Conservation (phyloP, 2,329 filamentous ascomycete genomes). For the Aspergillus pseudoglaucus region DNA sequence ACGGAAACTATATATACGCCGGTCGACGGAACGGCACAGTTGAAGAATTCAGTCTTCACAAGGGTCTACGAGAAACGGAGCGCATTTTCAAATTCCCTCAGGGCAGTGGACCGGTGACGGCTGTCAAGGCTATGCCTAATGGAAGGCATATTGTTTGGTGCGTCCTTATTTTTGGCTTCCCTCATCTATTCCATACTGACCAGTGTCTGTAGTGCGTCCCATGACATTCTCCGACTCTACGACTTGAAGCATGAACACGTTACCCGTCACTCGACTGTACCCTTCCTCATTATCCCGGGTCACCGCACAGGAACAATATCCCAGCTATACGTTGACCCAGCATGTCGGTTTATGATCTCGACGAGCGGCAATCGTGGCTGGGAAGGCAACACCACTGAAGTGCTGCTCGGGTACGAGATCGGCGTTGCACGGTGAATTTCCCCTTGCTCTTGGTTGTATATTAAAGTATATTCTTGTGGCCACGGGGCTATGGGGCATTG, state of each 20-base stretch:
- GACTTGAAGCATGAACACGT: constrained; percentile 65
- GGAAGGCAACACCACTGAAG: constrained; percentile 87
- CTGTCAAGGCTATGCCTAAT: constrained; percentile 85
- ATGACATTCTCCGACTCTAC: constrained; percentile 90
- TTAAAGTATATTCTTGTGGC: neutral
- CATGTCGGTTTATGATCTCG: constrained; percentile 84
- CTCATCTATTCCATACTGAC: constrained; percentile 1
- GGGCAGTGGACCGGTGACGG: constrained; percentile 83
- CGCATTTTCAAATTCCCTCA: constrained; percentile 80
- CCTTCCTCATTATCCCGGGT: constrained; percentile 93
- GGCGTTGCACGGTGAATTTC: constrained; percentile 34
- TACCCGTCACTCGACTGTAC: constrained; percentile 70
- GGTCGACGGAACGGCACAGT: constrained; percentile 87
- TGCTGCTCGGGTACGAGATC: constrained; percentile 92
- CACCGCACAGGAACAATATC: constrained; percentile 84
- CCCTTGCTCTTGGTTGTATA: neutral
- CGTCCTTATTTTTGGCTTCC: constrained; percentile 20
- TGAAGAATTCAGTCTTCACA: constrained; percentile 86
- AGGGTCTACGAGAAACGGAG: constrained; percentile 66
- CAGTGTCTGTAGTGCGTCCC: constrained; percentile 60
- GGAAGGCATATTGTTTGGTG: constrained; percentile 84
- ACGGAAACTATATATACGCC: constrained; percentile 92
- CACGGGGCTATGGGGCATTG: too few species aligned
- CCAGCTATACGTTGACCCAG: constrained; percentile 77
- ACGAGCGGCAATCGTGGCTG: constrained; percentile 88